These are phyloP conservation scores for Monosporascus sp. DNA, from an alignment of 2,329 filamentous ascomycete genomes.

Conservation along the genomic window DNA sequence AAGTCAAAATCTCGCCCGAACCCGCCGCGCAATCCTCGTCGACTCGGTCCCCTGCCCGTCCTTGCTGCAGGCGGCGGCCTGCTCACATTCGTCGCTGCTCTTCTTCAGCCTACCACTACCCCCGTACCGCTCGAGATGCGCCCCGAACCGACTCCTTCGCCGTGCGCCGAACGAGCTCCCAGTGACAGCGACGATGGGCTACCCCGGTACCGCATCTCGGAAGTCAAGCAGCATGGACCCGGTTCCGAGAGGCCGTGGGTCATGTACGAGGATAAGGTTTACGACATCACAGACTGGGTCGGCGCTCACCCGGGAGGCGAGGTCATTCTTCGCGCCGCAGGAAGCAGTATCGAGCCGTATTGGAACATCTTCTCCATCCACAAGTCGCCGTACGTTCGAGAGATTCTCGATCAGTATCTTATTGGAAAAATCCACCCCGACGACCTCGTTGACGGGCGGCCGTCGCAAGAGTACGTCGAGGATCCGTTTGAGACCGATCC, in stretches of 20 bases:
- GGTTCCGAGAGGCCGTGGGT: constrained; percentile 56
- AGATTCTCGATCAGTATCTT: constrained; percentile 59
- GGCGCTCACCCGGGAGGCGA: constrained; percentile 61
- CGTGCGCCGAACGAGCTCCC: constrained; percentile 7
- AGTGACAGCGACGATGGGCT: constrained; percentile 32
- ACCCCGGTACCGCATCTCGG: constrained; percentile 45
- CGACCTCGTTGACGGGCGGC: constrained; percentile 54
- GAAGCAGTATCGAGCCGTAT: constrained; percentile 60
- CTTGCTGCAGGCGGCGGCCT: constrained; percentile 24
- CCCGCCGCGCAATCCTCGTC: constrained; percentile 4
- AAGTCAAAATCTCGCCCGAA: constrained; percentile 2
- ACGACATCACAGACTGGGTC: constrained; percentile 67
- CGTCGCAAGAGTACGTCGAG: constrained; percentile 49
- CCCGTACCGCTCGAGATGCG: constrained; percentile 11
- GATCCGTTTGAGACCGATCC: constrained; percentile 48
- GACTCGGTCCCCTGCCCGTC: constrained; percentile 14
- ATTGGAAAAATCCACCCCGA: constrained; percentile 56
- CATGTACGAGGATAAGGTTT: constrained; percentile 58
- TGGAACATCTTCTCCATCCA: constrained; percentile 69
- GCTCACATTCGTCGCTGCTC: constrained; percentile 19
- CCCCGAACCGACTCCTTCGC: constrained; percentile 1
- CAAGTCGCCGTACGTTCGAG: constrained; percentile 58
- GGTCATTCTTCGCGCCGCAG: constrained; percentile 61
- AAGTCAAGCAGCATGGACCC: constrained; percentile 48
- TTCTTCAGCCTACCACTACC: constrained; percentile 18